These are phyloP conservation scores for Neonectria magnoliae DNA, from an alignment of 2,329 filamentous ascomycete genomes.

Conservation along the genomic window DNA sequence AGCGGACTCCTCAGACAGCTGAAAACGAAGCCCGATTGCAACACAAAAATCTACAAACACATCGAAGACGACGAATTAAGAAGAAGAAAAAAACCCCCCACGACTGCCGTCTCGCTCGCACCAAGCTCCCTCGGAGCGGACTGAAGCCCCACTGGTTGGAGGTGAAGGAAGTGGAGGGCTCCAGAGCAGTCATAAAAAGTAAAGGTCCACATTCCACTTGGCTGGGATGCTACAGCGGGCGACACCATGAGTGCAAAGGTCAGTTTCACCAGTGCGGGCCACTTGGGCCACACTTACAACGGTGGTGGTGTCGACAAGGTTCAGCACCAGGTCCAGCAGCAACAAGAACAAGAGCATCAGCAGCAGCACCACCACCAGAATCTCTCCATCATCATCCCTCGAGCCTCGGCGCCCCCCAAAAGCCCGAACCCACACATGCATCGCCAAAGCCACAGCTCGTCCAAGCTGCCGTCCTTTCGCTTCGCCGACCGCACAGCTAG, in stretches of 20 bases:
- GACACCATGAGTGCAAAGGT: constrained; percentile 44
- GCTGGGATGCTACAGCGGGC: constrained; percentile 41
- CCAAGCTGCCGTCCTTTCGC: constrained; percentile 65
- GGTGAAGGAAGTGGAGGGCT: constrained; percentile 13
- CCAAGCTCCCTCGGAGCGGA: neutral
- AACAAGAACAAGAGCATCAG: neutral
- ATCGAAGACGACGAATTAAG: neutral
- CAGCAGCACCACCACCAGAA: constrained; percentile 15
- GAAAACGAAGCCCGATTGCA: constrained; percentile 1
- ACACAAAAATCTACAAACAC: neutral
- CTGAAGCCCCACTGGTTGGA: constrained; percentile 15
- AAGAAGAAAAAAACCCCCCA: neutral
- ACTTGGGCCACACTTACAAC: constrained; percentile 30
- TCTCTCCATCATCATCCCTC: constrained; percentile 18
- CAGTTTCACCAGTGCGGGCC: constrained; percentile 44
- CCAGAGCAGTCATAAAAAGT: constrained; percentile 6
- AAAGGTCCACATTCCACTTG: constrained; percentile 15
- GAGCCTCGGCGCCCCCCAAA: constrained; percentile 18
- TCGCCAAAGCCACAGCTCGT: constrained; percentile 64
- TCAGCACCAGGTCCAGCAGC: constrained; percentile 14
- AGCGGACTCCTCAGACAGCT: neutral
- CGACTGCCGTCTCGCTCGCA: neutral
- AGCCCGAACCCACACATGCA: constrained; percentile 53
- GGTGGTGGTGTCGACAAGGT: constrained; percentile 29
- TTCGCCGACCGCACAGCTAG: constrained; percentile 58